Base-by-base conservation (phyloP, 345 rosid genomes). In the Anastatica hierochuntica region DNA sequence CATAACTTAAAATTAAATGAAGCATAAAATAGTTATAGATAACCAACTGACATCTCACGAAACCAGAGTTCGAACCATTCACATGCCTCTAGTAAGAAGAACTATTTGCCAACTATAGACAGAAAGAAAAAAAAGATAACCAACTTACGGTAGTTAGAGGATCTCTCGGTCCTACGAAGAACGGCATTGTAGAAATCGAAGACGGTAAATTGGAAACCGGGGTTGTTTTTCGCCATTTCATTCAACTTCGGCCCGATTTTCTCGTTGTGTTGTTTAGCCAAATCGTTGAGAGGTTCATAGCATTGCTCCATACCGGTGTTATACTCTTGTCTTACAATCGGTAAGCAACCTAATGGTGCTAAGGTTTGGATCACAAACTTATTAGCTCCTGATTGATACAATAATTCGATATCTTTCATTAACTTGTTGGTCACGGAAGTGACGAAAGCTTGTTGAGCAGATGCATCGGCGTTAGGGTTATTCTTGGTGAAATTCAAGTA, bases 301-400 rank as follows among this genome's bases (percentile, higher is more conserved):
- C 73, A 69, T 13, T 23, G 23, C 1, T 44, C 55, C 11, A 30
- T 6, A 0, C 60, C 69, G 36, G 59, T 56, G 0, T 0, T 4
- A 46, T 27, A 56, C 0, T 63, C 60, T 63, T 69, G 73, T 51
- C 63, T 63, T 5, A 14, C 56, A 15, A 69, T 69, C 0, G 73
- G 73, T 27, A 69, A 50, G 26, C 73, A 69, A 50, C 73, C 73
- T n/a, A 69, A 64, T 16, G 73, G 73, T 0, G 64, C 73, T 24
- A 69, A 51, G 44, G 34, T 69, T 46, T 69, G 73, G 39, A 62
- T 55, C 5, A 42, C 54, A 6, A 69, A 69, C 48, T 69, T 69
- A 19, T 34, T 69, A 1, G 62, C 73, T 56, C 73, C 73, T 10
- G 43, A 41, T 9, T 14, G 0, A 35, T 56, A 62, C 16, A 69